Evolutionary conservation across 192 early-diverging fungal species (phyloP).

Genomic region (Backusella tuberculispora): DNA sequence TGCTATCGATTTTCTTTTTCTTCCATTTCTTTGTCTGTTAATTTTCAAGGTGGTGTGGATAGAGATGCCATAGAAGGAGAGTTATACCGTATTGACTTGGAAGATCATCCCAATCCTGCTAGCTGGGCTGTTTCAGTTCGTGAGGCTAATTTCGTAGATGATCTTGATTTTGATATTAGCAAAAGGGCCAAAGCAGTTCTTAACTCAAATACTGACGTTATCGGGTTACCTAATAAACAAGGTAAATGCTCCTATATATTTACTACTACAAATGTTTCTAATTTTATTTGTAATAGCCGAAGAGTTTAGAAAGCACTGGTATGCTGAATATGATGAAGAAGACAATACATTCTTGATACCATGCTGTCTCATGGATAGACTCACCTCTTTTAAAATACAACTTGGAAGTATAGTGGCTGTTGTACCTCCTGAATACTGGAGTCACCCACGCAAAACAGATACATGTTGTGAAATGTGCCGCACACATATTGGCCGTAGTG

Average conservation of each 20-base stretch:
- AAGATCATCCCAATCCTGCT: neutral
- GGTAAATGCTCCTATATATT: constrained; percentile 19
- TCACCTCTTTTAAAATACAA: constrained; percentile 29
- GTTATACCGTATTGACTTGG: constrained; percentile 15
- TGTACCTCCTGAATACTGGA: constrained; percentile 41
- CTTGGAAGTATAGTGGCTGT: constrained; percentile 15
- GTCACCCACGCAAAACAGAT: constrained; percentile 21
- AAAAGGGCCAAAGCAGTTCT: constrained; percentile 38
- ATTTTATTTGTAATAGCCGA: constrained; percentile 30
- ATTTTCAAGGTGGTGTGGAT: constrained; percentile 38
- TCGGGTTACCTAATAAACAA: constrained; percentile 35
- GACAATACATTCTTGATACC: constrained; percentile 34
- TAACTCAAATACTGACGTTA: constrained; percentile 35
- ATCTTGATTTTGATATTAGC: constrained; percentile 16
- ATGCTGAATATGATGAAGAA: constrained; percentile 25
- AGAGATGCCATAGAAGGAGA: constrained; percentile 30
- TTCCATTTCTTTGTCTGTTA: neutral
- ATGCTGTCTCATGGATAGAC: constrained; percentile 32
- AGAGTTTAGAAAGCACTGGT: constrained; percentile 33
- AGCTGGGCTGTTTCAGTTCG: constrained; percentile 36
- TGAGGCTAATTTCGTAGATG: constrained; percentile 30
- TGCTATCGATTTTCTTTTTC: neutral
- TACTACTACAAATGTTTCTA: neutral
- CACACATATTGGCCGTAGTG: constrained; percentile 25
- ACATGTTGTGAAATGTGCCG: constrained; percentile 35